phyloP scores from a whole-genome alignment of 441 rosid genomes.

The Erodium trifolium region DNA sequence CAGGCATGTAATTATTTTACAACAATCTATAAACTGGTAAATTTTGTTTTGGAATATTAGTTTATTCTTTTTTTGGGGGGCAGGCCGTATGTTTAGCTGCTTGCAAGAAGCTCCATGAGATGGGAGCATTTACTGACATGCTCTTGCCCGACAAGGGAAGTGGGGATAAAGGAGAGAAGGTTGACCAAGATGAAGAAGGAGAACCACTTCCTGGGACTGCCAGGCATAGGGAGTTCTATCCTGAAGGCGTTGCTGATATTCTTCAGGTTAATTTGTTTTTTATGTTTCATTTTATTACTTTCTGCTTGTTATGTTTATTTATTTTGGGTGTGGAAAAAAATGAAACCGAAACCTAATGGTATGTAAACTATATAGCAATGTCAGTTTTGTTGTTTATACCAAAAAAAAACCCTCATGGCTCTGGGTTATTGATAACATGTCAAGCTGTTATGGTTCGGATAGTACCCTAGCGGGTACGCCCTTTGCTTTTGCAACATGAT shows the following conservation, averaged over 20 bases:
- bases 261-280: constrained; percentile 55
- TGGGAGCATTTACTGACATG: constrained; percentile 99
- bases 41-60: constrained; percentile 15
- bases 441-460: background rate
- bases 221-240: constrained; percentile 97
- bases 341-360: background rate
- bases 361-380: background rate
- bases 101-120: constrained; percentile 98
- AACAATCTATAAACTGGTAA: constrained; percentile 7
- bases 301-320: background rate
- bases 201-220: constrained; percentile 99
- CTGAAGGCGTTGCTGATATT: constrained; percentile 90
- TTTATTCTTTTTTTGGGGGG: constrained; percentile 21
- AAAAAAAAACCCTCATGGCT: too few species aligned
- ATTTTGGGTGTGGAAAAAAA: constrained; percentile 2
- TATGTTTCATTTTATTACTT: constrained; percentile 12
- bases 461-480: background rate
- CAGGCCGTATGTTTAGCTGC: constrained; percentile 99
- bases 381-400: background rate
- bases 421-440: too few species aligned
- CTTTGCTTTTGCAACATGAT: background rate
- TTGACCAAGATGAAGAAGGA: constrained; percentile 21
- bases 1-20: constrained; percentile 45
- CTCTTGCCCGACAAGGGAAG: constrained; percentile 45
- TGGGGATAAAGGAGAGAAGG: too few species aligned